phyloP scores from a whole-genome alignment of 768 basidiomycete genomes.

The Infundibulicybe gibba region DNA sequence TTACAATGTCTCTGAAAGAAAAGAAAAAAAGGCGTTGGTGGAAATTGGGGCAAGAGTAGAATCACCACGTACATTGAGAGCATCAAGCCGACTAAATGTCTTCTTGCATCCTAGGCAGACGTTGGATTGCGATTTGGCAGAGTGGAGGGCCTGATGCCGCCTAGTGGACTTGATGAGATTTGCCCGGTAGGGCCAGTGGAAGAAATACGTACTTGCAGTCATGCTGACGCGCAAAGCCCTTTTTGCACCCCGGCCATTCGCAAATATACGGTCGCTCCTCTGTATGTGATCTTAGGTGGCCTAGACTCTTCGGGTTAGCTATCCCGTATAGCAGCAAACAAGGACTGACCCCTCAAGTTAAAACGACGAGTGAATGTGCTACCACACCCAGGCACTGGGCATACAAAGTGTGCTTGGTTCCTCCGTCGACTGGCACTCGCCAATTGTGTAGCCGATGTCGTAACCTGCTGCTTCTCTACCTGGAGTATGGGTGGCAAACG shows the following conservation, averaged over 20 bases:
- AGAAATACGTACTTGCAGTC: slow-evolving; percentile 82
- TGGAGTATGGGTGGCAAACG: slow-evolving; percentile 81
- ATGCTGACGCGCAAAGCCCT: slow-evolving; percentile 93
- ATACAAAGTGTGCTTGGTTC: slow-evolving; percentile 90
- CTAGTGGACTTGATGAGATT: slow-evolving; percentile 28
- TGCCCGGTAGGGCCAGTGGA: slow-evolving; percentile 2
- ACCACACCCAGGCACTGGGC: slow-evolving; percentile 93
- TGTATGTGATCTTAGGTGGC: slow-evolving; percentile 92
- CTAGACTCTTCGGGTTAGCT: slow-evolving; percentile 30
- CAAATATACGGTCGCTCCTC: slow-evolving; percentile 94
- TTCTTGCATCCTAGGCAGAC: slow-evolving; percentile 91
- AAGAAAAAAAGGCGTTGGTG: slow-evolving; percentile 10
- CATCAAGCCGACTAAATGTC: slow-evolving; percentile 91
- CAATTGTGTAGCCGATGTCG: slow-evolving; percentile 88
- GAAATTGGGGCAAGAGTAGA: slow-evolving; percentile 13
- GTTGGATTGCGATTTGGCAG: slow-evolving; percentile 78
- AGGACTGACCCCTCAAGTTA: slow-evolving; percentile 68
- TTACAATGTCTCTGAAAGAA: slow-evolving; percentile 69
- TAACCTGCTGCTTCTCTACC: slow-evolving; percentile 93
- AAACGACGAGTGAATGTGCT: slow-evolving; percentile 96
- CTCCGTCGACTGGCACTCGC: slow-evolving; percentile 87
- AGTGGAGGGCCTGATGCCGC: slow-evolving; percentile 89
- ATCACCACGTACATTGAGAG: slow-evolving; percentile 75
- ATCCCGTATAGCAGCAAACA: slow-evolving; percentile 2
- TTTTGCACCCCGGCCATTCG: slow-evolving; percentile 91